Evolutionary conservation across 2,329 filamentous ascomycete genomes (phyloP), one percentile per base, ranked within the genome.

Genomic region (Neonectria neomacrospora): DNA sequence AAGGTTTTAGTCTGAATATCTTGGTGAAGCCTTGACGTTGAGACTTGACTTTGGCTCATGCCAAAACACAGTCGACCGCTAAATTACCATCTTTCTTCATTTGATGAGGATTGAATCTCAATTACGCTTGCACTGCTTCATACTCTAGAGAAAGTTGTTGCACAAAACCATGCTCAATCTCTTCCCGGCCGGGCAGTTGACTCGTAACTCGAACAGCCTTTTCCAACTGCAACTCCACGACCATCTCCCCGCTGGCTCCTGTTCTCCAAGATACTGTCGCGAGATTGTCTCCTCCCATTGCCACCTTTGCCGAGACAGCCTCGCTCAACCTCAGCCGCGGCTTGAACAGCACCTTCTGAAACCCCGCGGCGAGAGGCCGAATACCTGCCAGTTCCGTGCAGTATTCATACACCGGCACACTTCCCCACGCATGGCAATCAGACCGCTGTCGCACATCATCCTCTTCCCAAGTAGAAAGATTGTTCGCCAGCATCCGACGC

Each of bases 341-440:
- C 28, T 61, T 58, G 23, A 66, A 66, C 34, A 64, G 12, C 12
- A 66, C 23, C 26, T 41, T 52, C 14, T 20, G 54, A 20, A 50
- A 58, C 11, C 64, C 64, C 12, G 61, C 54, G 8, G 52, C 54
- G 0, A 52, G 34, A 8, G 57, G 53, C 8, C 52, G 61, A 3
- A 66, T 22, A 11, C 64, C 64, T 1, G 64, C 64, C 14, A 66
- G 18, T 20, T 66, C 61, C 3, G 58, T 61, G 50, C 61, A 64
- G 51, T 58, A 61, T 18, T 66, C 64, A 45, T 66, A 61, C 26
- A 66, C 32, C 1, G 64, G 64, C 5, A 64, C 61, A 22, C 64
- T 64, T 11, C 64, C 61, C 64, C 64, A 66, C 4, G 64, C 64
- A 16, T 66, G 64, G 18, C 64, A 66, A 9, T 66, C 64, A 1